Conservation (phyloP, 352 stramenopile species). For the Globisporangium sylvaticum region DNA sequence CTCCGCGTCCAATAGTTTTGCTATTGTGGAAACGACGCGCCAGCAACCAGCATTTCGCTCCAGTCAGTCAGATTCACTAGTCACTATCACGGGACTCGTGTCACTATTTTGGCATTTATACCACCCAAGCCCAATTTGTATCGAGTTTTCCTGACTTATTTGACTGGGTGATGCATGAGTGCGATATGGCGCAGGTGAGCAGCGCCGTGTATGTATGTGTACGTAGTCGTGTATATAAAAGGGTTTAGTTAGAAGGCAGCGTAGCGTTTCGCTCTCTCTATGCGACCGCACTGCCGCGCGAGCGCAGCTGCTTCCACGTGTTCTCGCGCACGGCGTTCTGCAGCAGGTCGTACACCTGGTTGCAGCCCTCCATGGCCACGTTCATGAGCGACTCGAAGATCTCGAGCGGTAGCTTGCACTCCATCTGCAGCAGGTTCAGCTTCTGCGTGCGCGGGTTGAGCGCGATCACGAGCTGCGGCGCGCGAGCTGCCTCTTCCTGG, state of each 20-base stretch:
- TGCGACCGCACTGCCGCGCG: conserved; percentile 38
- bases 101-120: neutral
- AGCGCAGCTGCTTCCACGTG: conserved; percentile 72
- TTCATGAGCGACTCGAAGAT: conserved; percentile 87
- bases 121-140: neutral
- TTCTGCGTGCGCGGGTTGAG: conserved; percentile 87
- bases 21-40: neutral
- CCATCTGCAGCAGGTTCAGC: conserved; percentile 87
- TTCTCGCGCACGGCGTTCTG: conserved; percentile 86
- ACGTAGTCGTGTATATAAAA: neutral
- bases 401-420: conserved; percentile 86
- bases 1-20: conserved; percentile 13
- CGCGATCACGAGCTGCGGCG: conserved; percentile 84
- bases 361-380: conserved; percentile 71
- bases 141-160: neutral
- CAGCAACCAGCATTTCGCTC: conserved; percentile 2
- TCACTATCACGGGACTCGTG: neutral
- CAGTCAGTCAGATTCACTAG: neutral
- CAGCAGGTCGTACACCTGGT: conserved; percentile 82
- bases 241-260: neutral
- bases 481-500: conserved; percentile 83
- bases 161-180: neutral
- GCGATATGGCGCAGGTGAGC: neutral
- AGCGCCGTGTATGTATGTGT: neutral
- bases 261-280: conserved; percentile 13